Conservation (phyloP, 2,329 filamentous ascomycete species). For the Chaetomiaceae sp. region DNA sequence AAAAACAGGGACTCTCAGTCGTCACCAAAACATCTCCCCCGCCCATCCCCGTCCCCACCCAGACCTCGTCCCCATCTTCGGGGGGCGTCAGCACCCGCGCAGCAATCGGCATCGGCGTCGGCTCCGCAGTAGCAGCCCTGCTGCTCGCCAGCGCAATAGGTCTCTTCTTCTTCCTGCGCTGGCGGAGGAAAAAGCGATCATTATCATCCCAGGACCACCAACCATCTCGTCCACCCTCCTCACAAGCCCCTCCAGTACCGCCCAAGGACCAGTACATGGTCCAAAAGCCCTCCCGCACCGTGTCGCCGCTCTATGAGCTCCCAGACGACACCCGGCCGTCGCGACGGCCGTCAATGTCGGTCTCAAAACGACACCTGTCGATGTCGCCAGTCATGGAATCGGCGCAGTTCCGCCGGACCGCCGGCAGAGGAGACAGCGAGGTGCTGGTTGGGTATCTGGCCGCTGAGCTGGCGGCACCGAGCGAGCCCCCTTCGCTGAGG, state of each 20-base stretch:
- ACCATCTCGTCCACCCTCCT: not conserved
- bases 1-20: not conserved
- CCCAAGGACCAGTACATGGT: constrained; percentile 18
- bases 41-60: constrained; percentile 8
- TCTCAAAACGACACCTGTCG: constrained; percentile 7
- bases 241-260: constrained; percentile 20
- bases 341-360: not conserved
- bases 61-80: constrained; percentile 2
- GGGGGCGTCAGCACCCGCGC: constrained; percentile 22
- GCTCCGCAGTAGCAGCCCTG: constrained; percentile 23
- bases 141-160: constrained; percentile 16
- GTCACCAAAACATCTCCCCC: not conserved
- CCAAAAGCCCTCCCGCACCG: constrained; percentile 5
- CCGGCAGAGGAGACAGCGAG: constrained; percentile 6
- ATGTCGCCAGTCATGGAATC: not conserved
- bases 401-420: not conserved
- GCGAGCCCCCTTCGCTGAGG: constrained; percentile 10
- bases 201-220: no score
- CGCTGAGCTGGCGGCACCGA: constrained; percentile 15
- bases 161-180: constrained; percentile 23
- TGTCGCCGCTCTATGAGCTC: constrained; percentile 20
- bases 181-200: constrained; percentile 18
- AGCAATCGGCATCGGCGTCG: constrained; percentile 27
- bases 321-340: constrained; percentile 18
- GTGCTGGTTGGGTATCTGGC: constrained; percentile 7